Evolutionary conservation across 2,329 filamentous ascomycete species (phyloP).

Genomic region (Diaporthe humulicola): DNA sequence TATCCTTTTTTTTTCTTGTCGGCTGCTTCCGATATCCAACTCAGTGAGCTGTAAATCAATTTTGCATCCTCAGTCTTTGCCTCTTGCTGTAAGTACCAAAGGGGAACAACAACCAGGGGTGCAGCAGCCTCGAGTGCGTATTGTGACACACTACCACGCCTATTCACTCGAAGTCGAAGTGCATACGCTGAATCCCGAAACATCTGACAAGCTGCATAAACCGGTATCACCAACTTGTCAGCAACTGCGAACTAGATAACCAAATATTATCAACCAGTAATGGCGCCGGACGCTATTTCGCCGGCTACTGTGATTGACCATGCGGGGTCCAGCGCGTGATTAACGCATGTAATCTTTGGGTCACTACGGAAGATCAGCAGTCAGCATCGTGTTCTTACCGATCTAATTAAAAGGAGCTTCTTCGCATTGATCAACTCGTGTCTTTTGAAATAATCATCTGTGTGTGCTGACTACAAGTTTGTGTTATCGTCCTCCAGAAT

Average conservation of each 20-base stretch:
- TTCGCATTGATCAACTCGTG: not conserved
- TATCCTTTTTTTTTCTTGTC: not conserved
- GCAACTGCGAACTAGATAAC: not conserved
- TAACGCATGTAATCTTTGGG: not conserved
- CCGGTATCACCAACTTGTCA: not conserved
- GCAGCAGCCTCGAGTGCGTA: not conserved
- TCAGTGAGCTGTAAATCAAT: too few species aligned
- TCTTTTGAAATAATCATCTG: not conserved
- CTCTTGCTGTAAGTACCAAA: too few species aligned
- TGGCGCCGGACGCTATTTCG: not conserved
- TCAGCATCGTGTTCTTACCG: not conserved
- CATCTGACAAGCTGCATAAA: not conserved
- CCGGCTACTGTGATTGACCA: not conserved
- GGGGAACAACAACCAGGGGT: not conserved
- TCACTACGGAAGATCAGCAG: not conserved
- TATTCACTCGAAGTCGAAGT: too few species aligned
- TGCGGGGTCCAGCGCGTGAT: conserved; percentile 12
- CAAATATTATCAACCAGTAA: not conserved
- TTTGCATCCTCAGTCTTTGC: too few species aligned
- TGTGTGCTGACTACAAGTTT: too few species aligned
- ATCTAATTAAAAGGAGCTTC: not conserved
- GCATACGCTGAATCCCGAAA: too few species aligned
- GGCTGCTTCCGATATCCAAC: too few species aligned
- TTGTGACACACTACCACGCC: not conserved
- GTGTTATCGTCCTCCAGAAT: not conserved